Evolutionary conservation across 257 asterid species (phyloP).

Genomic region (Solanum habrochaites): DNA sequence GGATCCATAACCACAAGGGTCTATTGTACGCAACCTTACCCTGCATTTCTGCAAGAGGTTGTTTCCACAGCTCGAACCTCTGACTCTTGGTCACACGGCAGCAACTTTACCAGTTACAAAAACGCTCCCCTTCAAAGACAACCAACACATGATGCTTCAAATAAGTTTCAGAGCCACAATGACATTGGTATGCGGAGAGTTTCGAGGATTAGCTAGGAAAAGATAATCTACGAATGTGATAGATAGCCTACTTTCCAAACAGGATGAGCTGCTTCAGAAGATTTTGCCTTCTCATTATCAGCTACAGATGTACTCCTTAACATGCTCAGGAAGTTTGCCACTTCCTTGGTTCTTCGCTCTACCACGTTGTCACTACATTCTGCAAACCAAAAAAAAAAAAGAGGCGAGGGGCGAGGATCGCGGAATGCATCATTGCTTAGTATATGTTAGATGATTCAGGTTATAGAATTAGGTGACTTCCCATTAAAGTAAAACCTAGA

Average conservation of each 20-base stretch:
- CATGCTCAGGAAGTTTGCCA: slow-evolving; percentile 55
- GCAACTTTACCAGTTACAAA: neutral
- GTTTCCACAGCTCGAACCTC: neutral
- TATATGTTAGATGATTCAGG: neutral
- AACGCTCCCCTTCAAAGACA: neutral
- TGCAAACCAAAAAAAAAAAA: slow-evolving; percentile 18
- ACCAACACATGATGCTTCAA: neutral
- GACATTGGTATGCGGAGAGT: neutral
- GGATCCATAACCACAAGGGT: neutral
- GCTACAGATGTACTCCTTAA: slow-evolving; percentile 58
- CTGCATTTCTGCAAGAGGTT: neutral
- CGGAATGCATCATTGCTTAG: neutral
- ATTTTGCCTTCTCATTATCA: slow-evolving; percentile 25
- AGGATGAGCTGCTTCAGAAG: slow-evolving; percentile 25
- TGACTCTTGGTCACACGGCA: neutral
- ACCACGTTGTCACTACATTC: slow-evolving; percentile 36
- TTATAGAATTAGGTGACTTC: neutral
- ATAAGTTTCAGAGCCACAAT: neutral
- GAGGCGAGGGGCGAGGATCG: neutral
- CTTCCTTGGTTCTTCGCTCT: slow-evolving; percentile 58
- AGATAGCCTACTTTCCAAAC: slow-evolving; percentile 63
- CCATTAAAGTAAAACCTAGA: neutral
- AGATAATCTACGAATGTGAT: neutral
- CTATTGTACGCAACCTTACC: neutral
- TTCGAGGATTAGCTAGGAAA: neutral